Evolutionary conservation across 2,329 filamentous ascomycete species (phyloP).

Genomic region (Knufia fluminis): DNA sequence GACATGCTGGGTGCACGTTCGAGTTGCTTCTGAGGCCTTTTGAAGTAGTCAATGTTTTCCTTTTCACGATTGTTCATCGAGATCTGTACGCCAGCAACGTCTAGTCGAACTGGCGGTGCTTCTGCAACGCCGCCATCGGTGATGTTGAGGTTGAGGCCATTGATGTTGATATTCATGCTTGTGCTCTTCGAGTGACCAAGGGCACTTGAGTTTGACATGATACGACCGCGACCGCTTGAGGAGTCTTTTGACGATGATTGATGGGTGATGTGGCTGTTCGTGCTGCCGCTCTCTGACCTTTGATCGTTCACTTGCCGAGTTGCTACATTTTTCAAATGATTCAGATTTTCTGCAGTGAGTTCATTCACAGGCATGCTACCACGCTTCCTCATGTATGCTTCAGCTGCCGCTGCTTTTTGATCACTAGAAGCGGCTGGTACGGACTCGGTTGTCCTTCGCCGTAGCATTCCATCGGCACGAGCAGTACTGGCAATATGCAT

Average conservation of each 20-base stretch:
- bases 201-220: background rate
- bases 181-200: background rate
- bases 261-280: constrained; percentile 19
- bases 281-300: constrained; percentile 21
- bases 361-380: constrained; percentile 14
- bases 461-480: background rate
- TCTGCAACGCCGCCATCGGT: constrained; percentile 2
- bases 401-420: constrained; percentile 15
- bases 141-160: constrained; percentile 10
- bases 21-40: background rate
- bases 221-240: constrained; percentile 9
- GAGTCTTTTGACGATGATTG: constrained; percentile 23
- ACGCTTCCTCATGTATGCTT: constrained; percentile 16
- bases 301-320: constrained; percentile 11
- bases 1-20: constrained; percentile 9
- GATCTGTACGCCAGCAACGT: constrained; percentile 7
- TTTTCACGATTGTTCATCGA: constrained; percentile 10
- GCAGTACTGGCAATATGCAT: background rate
- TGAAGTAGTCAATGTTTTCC: constrained; percentile 8
- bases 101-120: constrained; percentile 1
- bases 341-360: constrained; percentile 19
- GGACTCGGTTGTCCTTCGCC: constrained; percentile 1
- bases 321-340: constrained; percentile 14
- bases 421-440: constrained; percentile 1
- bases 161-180: constrained; percentile 10